These are phyloP conservation scores for Bipolaris cookei DNA, from an alignment of 2,329 filamentous ascomycete genomes.

Conservation along the genomic window DNA sequence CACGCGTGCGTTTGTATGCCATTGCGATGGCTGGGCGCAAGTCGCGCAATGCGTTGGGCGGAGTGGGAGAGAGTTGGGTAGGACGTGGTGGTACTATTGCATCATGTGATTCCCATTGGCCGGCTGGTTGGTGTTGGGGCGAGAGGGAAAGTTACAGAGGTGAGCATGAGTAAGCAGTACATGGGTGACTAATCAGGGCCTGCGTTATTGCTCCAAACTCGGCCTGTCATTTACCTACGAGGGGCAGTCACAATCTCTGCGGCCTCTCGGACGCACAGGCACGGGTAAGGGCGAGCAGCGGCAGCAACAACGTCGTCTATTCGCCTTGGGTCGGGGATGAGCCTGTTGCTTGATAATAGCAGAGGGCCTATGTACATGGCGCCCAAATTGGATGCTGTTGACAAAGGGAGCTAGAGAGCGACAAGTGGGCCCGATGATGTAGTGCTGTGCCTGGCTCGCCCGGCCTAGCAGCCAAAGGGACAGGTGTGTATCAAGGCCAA, in stretches of 20 bases:
- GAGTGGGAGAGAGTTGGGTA: not conserved
- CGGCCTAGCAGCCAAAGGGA: constrained; percentile 10
- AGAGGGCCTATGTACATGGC: not conserved
- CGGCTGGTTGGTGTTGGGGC: not conserved
- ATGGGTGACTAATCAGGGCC: constrained; percentile 10
- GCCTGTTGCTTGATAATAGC: not conserved
- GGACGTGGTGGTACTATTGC: not conserved
- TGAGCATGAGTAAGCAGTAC: constrained; percentile 5
- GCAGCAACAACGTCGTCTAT: not conserved
- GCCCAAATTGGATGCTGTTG: constrained; percentile 6
- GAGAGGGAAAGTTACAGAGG: constrained; percentile 6
- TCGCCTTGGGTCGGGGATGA: not conserved
- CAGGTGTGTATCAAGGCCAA: constrained; percentile 12
- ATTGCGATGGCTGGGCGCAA: constrained; percentile 18
- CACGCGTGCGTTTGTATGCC: constrained; percentile 45
- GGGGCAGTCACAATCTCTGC: not conserved
- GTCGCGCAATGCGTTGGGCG: not conserved
- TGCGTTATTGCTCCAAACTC: constrained; percentile 2
- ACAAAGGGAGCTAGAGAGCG: constrained; percentile 7
- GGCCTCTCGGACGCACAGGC: not conserved
- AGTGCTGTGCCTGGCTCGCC: constrained; percentile 14
- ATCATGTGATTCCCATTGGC: constrained; percentile 1
- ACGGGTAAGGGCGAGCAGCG: not conserved
- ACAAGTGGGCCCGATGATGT: constrained; percentile 25
- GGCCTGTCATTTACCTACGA: not conserved